Evolutionary conservation across 108 stramenopile genomes (phyloP).

Genomic region (Cyclotella baltica): DNA sequence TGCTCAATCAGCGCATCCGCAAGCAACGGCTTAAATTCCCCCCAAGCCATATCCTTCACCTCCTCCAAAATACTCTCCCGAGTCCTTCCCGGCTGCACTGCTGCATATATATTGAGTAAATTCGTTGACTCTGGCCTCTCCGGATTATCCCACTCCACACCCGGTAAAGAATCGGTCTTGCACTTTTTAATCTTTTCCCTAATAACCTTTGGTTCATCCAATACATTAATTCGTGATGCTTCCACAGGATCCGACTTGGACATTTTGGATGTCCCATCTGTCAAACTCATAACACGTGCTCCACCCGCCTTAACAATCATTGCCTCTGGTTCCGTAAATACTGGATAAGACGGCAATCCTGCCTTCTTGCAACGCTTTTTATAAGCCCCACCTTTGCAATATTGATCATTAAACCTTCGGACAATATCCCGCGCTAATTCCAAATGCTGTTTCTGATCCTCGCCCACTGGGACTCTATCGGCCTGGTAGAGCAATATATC

Average conservation of each 20-base stretch:
- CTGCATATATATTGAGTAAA: conserved; percentile 94
- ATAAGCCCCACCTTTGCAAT: conserved; percentile 87
- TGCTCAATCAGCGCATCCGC: conserved; percentile 95
- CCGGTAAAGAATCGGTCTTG: conserved; percentile 92
- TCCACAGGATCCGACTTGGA: conserved; percentile 95
- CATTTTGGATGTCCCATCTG: conserved; percentile 98
- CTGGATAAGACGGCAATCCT: conserved; percentile 80
- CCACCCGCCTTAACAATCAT: conserved; percentile 95
- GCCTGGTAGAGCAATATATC: conserved; percentile 99
- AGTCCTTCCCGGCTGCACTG: conserved; percentile 82
- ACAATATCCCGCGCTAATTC: conserved; percentile 98
- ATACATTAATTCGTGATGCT: conserved; percentile 93
- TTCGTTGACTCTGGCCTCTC: conserved; percentile 98
- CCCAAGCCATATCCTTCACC: conserved; percentile 92
- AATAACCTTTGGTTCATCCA: conserved; percentile 94
- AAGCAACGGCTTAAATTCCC: conserved; percentile 95
- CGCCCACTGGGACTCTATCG: conserved; percentile 98
- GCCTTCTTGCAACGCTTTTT: conserved; percentile 89
- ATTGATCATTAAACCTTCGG: conserved; percentile 94
- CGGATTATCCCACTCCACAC: conserved; percentile 97
- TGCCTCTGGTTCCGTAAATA: conserved; percentile 93
- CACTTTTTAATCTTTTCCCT: conserved; percentile 94
- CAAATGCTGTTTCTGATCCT: conserved; percentile 99
- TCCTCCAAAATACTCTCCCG: conserved; percentile 85
- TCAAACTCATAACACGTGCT: conserved; percentile 98